Evolutionary conservation across 306 rosid species (phyloP), one percentile per base, ranked within the genome.

Genomic region (Leucaena leucocephala): DNA sequence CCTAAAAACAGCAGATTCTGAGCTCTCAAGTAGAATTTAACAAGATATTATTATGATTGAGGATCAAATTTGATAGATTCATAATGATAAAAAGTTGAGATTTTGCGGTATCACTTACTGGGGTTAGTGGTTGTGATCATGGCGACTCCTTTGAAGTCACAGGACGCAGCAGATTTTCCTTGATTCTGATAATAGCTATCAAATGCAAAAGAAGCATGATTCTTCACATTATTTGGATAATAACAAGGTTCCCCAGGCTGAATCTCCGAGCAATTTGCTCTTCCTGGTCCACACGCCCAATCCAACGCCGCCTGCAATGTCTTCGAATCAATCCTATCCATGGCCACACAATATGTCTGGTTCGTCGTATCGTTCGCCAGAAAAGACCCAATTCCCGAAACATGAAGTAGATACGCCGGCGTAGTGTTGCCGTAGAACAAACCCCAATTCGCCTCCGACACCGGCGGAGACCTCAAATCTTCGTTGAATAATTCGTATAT

Each of bases 91-190:
- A 65, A 65, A 15, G 70, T 16, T 16, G 7, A 66, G 71, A 39
- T 38, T n/a, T 16, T 48, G 48, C 2, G 39, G 33, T 4, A 70
- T 40, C 15, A 82, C 97, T 90, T 86, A 94, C 97, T 86, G 72
- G 98, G 98, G 75, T 90, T 94, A 55, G 80, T 90, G 68, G 97
- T 94, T 38, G 98, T 94, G 88, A 94, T 89, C 76, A 74, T 85
- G 14, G 97, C 98, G 6, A 86, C 89, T 22, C 97, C 97, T 71
- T 90, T 89, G 91, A 94, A 94, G 75, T 94, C 97, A 77, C 97
- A 94, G 72, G 98, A 86, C 27, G 90, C 94, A 58, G 96, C 43
- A 78, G 81, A 68, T 82, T 50, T 91, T 12, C 90, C 91, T 62
- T 85, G 81, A 21, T 63, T 85, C 89, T 91, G 97, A 85, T 87